Percentiles rank a stretch among this genome's conserved stretches.
Conservation (phyloP, 1,284 basidiomycete genomes). For the Leccinum cinnamomeum region DNA sequence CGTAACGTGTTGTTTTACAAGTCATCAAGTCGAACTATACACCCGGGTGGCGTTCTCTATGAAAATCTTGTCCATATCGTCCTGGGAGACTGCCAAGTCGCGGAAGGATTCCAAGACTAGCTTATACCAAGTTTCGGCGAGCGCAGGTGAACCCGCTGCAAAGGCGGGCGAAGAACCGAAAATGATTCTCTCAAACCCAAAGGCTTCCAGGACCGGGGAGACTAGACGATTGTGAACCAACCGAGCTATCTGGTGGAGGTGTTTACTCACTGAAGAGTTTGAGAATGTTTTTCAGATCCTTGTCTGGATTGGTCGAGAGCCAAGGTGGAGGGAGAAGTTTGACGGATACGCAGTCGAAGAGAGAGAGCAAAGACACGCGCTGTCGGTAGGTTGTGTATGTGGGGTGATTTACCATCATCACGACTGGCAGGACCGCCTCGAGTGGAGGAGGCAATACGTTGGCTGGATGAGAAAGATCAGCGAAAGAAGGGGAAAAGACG, state of each 20-base stretch:
- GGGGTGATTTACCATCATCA: conserved; percentile 74
- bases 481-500: conserved; percentile 1
- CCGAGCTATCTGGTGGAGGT: conserved; percentile 3
- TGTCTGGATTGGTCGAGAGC: conserved; percentile 38
- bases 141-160: conserved; percentile 53
- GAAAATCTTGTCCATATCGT: conserved; percentile 75
- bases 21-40: conserved; percentile 41
- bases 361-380: conserved; percentile 72
- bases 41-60: conserved; percentile 62
- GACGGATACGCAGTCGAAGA: conserved; percentile 71
- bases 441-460: conserved; percentile 86
- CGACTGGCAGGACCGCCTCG: conserved; percentile 66
- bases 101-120: conserved; percentile 76
- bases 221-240: conserved; percentile 43
- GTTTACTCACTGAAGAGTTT: conserved; percentile 83
- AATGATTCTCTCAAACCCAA: conserved; percentile 59
- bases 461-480: conserved; percentile 45
- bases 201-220: conserved; percentile 71
- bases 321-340: conserved; percentile 82
- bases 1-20: not conserved
- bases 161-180: conserved; percentile 57
- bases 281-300: conserved; percentile 77
- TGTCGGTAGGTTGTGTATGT: conserved; percentile 74
- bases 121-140: conserved; percentile 73
- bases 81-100: conserved; percentile 81